phyloP scores from a whole-genome alignment of 176 grass and related monocot genomes.

The Oryza rufipogon region DNA sequence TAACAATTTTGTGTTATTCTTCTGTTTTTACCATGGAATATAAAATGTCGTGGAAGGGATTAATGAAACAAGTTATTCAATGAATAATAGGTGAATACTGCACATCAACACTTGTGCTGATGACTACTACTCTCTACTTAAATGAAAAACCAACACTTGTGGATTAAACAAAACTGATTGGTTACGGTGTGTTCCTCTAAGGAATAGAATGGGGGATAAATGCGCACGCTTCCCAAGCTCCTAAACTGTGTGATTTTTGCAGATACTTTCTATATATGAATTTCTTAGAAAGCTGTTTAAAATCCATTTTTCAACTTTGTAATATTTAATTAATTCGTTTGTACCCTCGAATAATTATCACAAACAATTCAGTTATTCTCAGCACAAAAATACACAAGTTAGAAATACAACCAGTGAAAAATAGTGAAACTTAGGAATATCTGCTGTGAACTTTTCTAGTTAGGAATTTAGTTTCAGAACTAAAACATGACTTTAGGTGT shows the following conservation, averaged over 20 bases:
- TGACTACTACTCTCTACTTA: neutral
- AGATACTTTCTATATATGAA: too few relatives aligned
- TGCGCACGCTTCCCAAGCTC: too few relatives aligned
- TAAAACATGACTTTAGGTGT: neutral
- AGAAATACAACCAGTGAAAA: neutral
- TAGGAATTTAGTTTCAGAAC: neutral
- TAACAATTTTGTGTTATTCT: neutral
- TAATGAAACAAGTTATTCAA: slow-evolving; percentile 13
- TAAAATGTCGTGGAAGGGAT: neutral
- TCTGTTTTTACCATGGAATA: slow-evolving; percentile 2
- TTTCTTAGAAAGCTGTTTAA: too few relatives aligned
- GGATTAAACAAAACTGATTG: neutral
- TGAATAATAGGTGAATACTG: neutral
- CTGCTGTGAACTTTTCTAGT: neutral
- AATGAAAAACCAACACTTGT: neutral
- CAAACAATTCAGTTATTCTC: too few relatives aligned
- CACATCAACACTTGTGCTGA: neutral
- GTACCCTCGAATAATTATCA: too few relatives aligned
- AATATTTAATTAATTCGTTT: too few relatives aligned
- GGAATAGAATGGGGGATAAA: too few relatives aligned
- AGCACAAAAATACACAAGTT: neutral
- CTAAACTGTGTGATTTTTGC: too few relatives aligned
- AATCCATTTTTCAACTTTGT: too few relatives aligned
- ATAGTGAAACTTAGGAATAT: neutral
- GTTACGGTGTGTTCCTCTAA: neutral